A percentile compares a stretch with the other conserved stretches of the same genome.
Evolutionary conservation across 257 asterid genomes (phyloP).

Genomic region (Nicotiana tabacum): DNA sequence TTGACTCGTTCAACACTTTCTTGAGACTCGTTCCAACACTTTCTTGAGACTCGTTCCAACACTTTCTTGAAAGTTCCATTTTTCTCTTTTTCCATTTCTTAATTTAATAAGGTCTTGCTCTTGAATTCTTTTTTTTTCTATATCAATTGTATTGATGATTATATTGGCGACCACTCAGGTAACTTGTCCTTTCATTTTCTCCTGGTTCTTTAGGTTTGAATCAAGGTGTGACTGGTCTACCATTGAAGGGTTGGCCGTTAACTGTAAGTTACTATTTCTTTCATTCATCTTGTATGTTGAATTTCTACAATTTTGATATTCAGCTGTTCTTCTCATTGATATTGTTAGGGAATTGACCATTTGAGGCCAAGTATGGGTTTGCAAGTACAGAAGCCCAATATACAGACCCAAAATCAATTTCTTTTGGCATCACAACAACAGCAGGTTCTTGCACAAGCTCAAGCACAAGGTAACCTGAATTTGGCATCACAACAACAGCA

Average conservation of each 20-base stretch:
- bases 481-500: conserved; percentile 79
- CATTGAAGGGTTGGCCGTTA: conserved; percentile 98
- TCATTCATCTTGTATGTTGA: not conserved
- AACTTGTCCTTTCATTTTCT: conserved; percentile 7
- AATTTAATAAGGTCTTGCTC: not conserved
- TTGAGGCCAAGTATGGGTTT: conserved; percentile 80
- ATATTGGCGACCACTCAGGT: not conserved
- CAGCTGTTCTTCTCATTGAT: conserved; percentile 19
- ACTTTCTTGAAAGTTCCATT: not conserved
- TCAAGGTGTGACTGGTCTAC: conserved; percentile 90
- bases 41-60: not conserved
- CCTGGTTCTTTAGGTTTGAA: conserved; percentile 55
- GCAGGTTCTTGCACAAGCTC: conserved; percentile 91
- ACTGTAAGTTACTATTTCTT: conserved; percentile 63
- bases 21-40: not conserved
- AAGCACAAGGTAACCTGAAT: conserved; percentile 78
- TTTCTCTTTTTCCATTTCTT: not conserved
- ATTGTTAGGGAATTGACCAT: conserved; percentile 85
- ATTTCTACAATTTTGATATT: not conserved
- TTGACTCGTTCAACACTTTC: no score
- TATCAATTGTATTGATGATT: not conserved
- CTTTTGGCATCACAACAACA: conserved; percentile 70
- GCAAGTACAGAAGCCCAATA: conserved; percentile 86
- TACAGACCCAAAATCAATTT: conserved; percentile 78
- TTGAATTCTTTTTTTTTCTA: not conserved